A percentile compares a stretch with the other conserved stretches of the same genome.
These are phyloP conservation scores for Trypanosoma platydactyli DNA, from an alignment of 208 protist genomes.

Conservation along the genomic window DNA sequence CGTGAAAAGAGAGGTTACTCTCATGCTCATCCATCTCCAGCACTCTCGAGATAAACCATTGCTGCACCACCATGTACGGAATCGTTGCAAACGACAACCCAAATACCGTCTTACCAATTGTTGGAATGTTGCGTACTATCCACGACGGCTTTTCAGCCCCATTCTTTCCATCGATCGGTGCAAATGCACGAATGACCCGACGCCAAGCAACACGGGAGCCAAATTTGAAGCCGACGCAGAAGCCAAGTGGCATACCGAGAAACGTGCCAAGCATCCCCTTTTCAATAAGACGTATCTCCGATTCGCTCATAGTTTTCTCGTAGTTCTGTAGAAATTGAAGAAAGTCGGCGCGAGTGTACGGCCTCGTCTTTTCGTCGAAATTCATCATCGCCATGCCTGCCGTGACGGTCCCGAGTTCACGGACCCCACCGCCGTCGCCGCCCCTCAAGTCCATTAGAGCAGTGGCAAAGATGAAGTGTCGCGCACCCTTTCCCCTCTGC, in stretches of 20 bases:
- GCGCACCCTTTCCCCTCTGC: too few species aligned
- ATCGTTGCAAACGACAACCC: conserved; percentile 56
- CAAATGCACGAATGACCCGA: conserved; percentile 56
- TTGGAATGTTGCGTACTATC: conserved; percentile 40
- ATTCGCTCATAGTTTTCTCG: conserved; percentile 63
- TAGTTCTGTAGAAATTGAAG: conserved; percentile 74
- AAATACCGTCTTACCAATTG: conserved; percentile 56
- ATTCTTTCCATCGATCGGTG: conserved; percentile 26
- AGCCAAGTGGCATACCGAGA: conserved; percentile 62
- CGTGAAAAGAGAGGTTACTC: conserved; percentile 74
- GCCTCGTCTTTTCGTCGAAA: conserved; percentile 81
- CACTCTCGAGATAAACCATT: conserved; percentile 75
- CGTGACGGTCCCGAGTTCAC: conserved; percentile 83
- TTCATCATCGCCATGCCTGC: conserved; percentile 84
- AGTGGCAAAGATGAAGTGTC: too few species aligned
- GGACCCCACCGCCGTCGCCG: conserved; percentile 63
- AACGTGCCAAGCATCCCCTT: conserved; percentile 65
- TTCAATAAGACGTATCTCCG: conserved; percentile 67
- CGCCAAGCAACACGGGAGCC: conserved; percentile 66
- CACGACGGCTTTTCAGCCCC: conserved; percentile 14
- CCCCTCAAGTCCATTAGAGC: neutral
- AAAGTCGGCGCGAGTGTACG: conserved; percentile 80
- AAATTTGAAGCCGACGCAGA: conserved; percentile 53
- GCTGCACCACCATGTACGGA: conserved; percentile 74
- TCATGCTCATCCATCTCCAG: conserved; percentile 68